These are phyloP conservation scores for Leccinum fuscescens DNA, from an alignment of 1,284 basidiomycete genomes.

Conservation along the genomic window DNA sequence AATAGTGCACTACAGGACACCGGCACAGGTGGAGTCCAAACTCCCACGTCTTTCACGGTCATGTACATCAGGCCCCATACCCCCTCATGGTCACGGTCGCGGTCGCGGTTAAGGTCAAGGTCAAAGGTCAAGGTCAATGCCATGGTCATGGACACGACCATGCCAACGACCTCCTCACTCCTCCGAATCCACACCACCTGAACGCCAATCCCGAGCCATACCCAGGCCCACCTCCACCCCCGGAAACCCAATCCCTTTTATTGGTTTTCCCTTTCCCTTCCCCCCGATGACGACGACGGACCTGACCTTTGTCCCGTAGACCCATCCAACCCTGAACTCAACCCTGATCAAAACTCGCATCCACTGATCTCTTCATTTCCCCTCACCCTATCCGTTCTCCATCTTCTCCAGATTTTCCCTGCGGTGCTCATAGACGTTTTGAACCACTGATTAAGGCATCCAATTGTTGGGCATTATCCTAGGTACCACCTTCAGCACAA, in stretches of 20 bases:
- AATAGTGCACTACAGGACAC: not conserved
- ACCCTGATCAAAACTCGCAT: constrained; percentile 3
- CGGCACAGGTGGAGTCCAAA: not conserved
- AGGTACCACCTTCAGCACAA: constrained; percentile 12
- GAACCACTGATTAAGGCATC: constrained; percentile 20
- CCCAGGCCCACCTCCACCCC: not conserved
- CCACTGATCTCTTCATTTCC: constrained; percentile 17
- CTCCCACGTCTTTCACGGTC: constrained; percentile 10
- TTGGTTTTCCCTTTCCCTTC: constrained; percentile 14
- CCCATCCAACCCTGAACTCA: not conserved
- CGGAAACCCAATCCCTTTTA: constrained; percentile 7
- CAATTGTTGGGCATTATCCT: constrained; percentile 22
- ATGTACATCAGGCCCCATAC: constrained; percentile 9
- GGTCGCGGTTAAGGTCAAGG: not conserved
- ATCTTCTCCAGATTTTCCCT: constrained; percentile 26
- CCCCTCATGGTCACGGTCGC: not conserved
- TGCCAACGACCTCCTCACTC: constrained; percentile 16
- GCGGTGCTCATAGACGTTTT: constrained; percentile 23
- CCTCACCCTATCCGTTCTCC: constrained; percentile 19
- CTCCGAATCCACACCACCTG: constrained; percentile 2
- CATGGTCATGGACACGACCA: constrained; percentile 8
- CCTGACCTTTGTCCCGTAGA: constrained; percentile 4
- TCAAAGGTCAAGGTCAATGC: not conserved
- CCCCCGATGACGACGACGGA: constrained; percentile 3
- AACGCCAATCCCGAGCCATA: constrained; percentile 7